Base-by-base conservation (phyloP, 495 filamentous ascomycete genomes). In the Margaritispora aquatica region DNA sequence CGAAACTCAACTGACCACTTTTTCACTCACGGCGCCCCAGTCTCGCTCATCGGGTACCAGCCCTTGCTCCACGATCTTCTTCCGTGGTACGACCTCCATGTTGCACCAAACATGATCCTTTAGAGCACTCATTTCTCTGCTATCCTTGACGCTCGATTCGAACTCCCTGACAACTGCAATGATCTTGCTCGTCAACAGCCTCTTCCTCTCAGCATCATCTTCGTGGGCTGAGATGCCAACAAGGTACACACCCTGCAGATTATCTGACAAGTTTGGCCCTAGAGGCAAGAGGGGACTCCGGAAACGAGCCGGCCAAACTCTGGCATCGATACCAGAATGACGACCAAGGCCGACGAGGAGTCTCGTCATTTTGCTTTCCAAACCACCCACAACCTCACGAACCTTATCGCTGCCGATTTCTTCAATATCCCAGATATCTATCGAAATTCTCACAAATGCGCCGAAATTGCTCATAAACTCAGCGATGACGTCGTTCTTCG, bases 251-350 rank as follows among this genome's bases (percentile, higher is more conserved):
- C 78, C 80, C 26, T 77, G 64, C 21, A 67, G 50, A 26, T 61
- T 57, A 41, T 56, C n/a, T 57, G 44, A 51, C 61, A 24, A 41
- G 58, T 27, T 65, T 62, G 17, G 26, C 31, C 7, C 56, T 51
- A 5, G 9, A 26, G 24, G 47, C n/a, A 24, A 24, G 24, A 26
- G 24, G 47, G 8, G 47, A 10, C 8, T 9, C 76, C 69, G 51
- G 51, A 84, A 85, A 13, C 81, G 68, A 23, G 70, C 77, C 11
- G 83, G 83, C 83, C 83, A 85, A 22, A 84, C 79, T 27, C 80
- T 73, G 13, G 74, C 76, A 48, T 78, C 64, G 23, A 84, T 38
- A 11, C 58, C 58, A 20, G 19, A 17, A n/a, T 50, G 17, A 15
- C 52, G 23, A 4, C 51, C 58, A 2, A 61, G 50, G 11, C 11